phyloP scores from a whole-genome alignment of 768 basidiomycete genomes.

The Ramaria rubella region DNA sequence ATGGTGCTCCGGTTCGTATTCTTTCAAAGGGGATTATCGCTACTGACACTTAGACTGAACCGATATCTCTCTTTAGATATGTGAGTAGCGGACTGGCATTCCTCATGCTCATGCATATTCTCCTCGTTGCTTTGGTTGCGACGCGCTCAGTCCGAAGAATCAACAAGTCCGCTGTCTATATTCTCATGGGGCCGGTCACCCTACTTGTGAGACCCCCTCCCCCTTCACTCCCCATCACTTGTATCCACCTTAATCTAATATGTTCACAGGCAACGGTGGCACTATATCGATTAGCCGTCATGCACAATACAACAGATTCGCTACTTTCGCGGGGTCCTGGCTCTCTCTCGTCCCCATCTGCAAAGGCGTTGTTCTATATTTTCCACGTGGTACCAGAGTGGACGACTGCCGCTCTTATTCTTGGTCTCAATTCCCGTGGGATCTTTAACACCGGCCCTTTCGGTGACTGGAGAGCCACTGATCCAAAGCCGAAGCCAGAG shows the following conservation, averaged over 20 bases:
- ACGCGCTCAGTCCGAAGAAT: slow-evolving; percentile 23
- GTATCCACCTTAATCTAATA: neutral
- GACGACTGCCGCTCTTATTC: slow-evolving; percentile 26
- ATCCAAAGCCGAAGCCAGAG: too few species aligned
- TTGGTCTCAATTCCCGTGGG: slow-evolving; percentile 10
- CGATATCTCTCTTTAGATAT: slow-evolving; percentile 23
- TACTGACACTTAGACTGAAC: neutral
- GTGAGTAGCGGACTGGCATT: slow-evolving; percentile 24
- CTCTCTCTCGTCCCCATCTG: slow-evolving; percentile 28
- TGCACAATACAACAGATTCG: slow-evolving; percentile 30
- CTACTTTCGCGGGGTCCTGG: slow-evolving; percentile 25
- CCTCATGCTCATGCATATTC: slow-evolving; percentile 18
- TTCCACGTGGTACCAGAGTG: slow-evolving; percentile 42
- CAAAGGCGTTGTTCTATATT: slow-evolving; percentile 38
- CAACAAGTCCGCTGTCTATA: slow-evolving; percentile 18
- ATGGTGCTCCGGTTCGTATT: slow-evolving; percentile 18
- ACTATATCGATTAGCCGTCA: slow-evolving; percentile 36
- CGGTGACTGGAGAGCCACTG: neutral
- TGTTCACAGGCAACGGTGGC: slow-evolving; percentile 24
- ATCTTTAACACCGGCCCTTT: neutral
- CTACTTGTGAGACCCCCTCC: slow-evolving; percentile 28
- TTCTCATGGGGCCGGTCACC: slow-evolving; percentile 19
- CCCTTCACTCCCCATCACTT: neutral
- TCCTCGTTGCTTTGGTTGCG: slow-evolving; percentile 20
- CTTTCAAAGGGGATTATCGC: too few species aligned